Percentiles rank a stretch among this genome's conserved stretches.
Conservation (phyloP, 352 stramenopile species). For the Peronospora destructor region DNA sequence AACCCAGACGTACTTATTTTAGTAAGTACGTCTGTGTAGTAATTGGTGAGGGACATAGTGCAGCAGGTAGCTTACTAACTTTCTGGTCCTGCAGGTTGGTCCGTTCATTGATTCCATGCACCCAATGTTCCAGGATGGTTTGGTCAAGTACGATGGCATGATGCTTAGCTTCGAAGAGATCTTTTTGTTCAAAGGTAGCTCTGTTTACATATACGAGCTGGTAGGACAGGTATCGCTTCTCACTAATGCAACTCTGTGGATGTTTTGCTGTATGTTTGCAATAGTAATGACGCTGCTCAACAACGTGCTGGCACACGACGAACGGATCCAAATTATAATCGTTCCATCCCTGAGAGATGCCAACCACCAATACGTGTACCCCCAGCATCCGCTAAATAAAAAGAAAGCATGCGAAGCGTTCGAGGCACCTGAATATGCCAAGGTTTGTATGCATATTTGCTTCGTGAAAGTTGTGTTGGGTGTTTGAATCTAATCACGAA, state of each 20-base stretch:
- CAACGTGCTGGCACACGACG: constrained; percentile 47
- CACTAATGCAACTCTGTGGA: constrained; percentile 1
- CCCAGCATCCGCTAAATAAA: constrained; percentile 90
- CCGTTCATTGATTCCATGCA: constrained; percentile 95
- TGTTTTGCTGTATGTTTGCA: background rate
- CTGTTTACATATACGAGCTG: background rate
- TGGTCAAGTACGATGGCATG: constrained; percentile 73
- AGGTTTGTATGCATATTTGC: constrained; percentile 28
- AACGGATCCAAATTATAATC: constrained; percentile 85
- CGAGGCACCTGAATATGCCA: constrained; percentile 44
- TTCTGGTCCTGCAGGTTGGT: constrained; percentile 53
- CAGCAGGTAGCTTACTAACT: background rate
- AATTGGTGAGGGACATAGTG: background rate
- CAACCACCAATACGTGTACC: constrained; percentile 91
- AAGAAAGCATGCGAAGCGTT: constrained; percentile 75
- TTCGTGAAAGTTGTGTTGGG: background rate
- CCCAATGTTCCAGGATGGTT: constrained; percentile 76
- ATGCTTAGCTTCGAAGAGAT: constrained; percentile 81
- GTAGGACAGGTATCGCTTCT: background rate
- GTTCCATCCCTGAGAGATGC: constrained; percentile 94
- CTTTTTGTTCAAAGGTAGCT: constrained; percentile 77
- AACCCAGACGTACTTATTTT: constrained; percentile 93
- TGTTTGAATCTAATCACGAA: constrained; percentile 6
- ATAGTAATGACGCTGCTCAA: constrained; percentile 74
- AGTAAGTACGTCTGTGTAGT: constrained; percentile 29